A percentile compares a stretch with the other conserved stretches of the same genome.
Evolutionary conservation across 345 rosid genomes (phyloP).

Genomic region (Ceriops decandra): DNA sequence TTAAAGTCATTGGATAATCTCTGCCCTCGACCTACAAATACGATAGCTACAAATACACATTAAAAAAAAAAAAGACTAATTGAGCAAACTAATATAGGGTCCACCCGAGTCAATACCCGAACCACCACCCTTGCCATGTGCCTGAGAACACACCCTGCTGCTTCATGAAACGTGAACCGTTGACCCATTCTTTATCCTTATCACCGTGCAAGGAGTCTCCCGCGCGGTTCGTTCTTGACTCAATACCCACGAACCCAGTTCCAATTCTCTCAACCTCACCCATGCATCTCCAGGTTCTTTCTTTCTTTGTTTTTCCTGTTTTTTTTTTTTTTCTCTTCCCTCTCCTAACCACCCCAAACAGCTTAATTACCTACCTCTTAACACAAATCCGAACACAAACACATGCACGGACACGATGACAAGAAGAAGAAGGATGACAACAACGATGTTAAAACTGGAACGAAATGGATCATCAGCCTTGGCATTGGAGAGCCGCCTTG

Average conservation of each 20-base stretch:
- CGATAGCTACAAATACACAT: too few species aligned
- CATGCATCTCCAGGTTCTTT: not conserved
- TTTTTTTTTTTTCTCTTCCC: too few species aligned
- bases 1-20: too few species aligned
- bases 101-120: slow-evolving; percentile 99
- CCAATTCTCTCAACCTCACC: not conserved
- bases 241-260: slow-evolving; percentile 52
- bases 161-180: slow-evolving; percentile 1
- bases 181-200: slow-evolving; percentile 17
- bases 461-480: slow-evolving; percentile 30
- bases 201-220: slow-evolving; percentile 59
- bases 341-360: too few species aligned
- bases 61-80: not conserved
- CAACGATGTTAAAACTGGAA: not conserved
- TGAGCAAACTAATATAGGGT: slow-evolving; percentile 30
- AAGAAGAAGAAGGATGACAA: too few species aligned
- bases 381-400: too few species aligned
- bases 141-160: slow-evolving; percentile 20
- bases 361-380: too few species aligned
- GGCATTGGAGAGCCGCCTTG: slow-evolving; percentile 78
- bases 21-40: too few species aligned
- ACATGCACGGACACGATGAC: too few species aligned
- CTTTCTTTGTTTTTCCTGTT: not conserved
- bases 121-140: slow-evolving; percentile 85
- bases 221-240: slow-evolving; percentile 99